These are phyloP conservation scores for Botrytis cinerea DNA, from an alignment of 2,329 filamentous ascomycete genomes.

Conservation along the genomic window DNA sequence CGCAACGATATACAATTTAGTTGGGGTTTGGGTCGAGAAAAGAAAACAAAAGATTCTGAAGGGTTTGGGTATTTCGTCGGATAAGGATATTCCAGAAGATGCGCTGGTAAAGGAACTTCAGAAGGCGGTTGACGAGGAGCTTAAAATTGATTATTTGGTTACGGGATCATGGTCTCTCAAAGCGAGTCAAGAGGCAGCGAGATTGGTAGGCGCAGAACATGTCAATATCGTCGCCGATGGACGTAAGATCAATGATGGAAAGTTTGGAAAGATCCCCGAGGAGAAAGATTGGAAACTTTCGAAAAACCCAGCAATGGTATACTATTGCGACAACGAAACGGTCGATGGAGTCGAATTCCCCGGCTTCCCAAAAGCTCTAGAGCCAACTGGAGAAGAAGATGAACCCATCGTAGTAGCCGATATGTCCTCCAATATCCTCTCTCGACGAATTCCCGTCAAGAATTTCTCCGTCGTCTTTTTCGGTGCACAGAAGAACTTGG, in stretches of 20 bases:
- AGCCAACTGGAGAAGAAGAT: constrained; percentile 58
- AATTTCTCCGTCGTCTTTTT: constrained; percentile 89
- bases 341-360: constrained; percentile 93
- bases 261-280: constrained; percentile 81
- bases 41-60: constrained; percentile 61
- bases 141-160: constrained; percentile 84
- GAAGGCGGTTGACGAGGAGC: constrained; percentile 65
- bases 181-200: constrained; percentile 77
- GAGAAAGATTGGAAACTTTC: constrained; percentile 76
- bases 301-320: constrained; percentile 70
- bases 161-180: constrained; percentile 92
- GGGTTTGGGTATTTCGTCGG: constrained; percentile 50
- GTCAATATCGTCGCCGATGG: constrained; percentile 79
- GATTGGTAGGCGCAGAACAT: constrained; percentile 74
- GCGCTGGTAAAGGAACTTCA: constrained; percentile 59
- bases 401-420: constrained; percentile 82
- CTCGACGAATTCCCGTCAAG: constrained; percentile 70
- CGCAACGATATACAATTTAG: constrained; percentile 80
- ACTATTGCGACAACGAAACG: constrained; percentile 89
- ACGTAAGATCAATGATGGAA: constrained; percentile 67
- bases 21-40: constrained; percentile 77
- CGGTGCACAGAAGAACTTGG: constrained; percentile 93
- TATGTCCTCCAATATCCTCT: constrained; percentile 94
- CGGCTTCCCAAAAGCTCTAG: constrained; percentile 65
- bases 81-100: constrained; percentile 54